A percentile compares a stretch with the other conserved stretches of the same genome.
These are phyloP conservation scores for Podaxis pistillaris DNA, from an alignment of 768 basidiomycete genomes.

Conservation along the genomic window DNA sequence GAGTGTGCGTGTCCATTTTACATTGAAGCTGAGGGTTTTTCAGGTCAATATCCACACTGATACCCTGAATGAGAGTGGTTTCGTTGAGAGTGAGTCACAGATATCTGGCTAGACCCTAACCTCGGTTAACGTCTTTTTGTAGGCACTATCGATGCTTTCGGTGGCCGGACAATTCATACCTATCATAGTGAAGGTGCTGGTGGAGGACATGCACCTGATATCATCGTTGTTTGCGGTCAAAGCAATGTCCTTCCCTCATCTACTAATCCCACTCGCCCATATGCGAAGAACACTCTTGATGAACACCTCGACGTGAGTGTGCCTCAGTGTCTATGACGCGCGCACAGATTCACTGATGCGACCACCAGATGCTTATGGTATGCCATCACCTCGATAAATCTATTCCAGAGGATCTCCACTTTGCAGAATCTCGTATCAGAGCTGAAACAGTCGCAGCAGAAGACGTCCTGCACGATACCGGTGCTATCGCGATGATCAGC, in stretches of 20 bases:
- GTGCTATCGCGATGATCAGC: slow-evolving; percentile 96
- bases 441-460: slow-evolving; percentile 97
- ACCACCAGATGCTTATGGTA: slow-evolving; percentile 94
- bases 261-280: slow-evolving; percentile 96
- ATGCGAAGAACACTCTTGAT: slow-evolving; percentile 86
- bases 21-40: neutral
- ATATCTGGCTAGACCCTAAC: neutral
- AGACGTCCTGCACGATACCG: slow-evolving; percentile 89
- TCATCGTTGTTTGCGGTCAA: slow-evolving; percentile 92
- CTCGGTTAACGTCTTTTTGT: slow-evolving; percentile 1
- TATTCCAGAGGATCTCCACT: slow-evolving; percentile 92
- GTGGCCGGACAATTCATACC: slow-evolving; percentile 89
- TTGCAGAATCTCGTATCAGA: slow-evolving; percentile 96
- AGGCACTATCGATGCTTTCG: slow-evolving; percentile 91
- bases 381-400: slow-evolving; percentile 92
- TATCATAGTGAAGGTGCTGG: slow-evolving; percentile 98
- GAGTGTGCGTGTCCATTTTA: neutral
- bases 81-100: slow-evolving; percentile 76
- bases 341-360: neutral
- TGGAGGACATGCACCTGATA: slow-evolving; percentile 96
- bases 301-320: slow-evolving; percentile 90
- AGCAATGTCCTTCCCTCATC: slow-evolving; percentile 93
- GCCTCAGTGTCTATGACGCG: neutral
- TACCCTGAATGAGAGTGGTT: slow-evolving; percentile 96
- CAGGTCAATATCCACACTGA: slow-evolving; percentile 95